A percentile compares a stretch with the other conserved stretches of the same genome.
phyloP scores from a whole-genome alignment of 2,329 filamentous ascomycete genomes.

The Byssochlamys sp. region DNA sequence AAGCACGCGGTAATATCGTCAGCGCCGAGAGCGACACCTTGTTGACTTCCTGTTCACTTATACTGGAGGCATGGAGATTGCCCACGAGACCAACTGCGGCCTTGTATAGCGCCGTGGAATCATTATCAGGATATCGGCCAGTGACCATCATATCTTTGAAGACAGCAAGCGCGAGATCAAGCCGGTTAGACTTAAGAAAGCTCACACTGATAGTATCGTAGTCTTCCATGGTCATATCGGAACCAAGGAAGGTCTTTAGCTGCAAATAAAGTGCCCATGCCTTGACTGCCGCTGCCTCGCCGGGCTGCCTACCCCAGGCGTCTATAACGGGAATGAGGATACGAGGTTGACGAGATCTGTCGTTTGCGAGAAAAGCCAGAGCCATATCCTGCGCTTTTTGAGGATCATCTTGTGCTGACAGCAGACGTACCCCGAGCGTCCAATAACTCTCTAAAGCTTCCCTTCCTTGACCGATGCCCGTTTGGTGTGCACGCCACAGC shows the following conservation, averaged over 20 bases:
- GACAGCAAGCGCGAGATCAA: slow-evolving; percentile 60
- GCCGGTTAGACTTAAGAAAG: slow-evolving; percentile 57
- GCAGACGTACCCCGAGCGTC: slow-evolving; percentile 43
- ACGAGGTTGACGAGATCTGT: slow-evolving; percentile 35
- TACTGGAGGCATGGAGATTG: slow-evolving; percentile 32
- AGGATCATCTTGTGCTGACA: slow-evolving; percentile 38
- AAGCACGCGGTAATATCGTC: slow-evolving; percentile 42
- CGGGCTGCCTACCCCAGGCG: slow-evolving; percentile 49
- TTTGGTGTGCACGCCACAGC: slow-evolving; percentile 52
- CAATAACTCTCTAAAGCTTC: slow-evolving; percentile 33
- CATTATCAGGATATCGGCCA: slow-evolving; percentile 37
- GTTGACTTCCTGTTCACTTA: slow-evolving; percentile 37
- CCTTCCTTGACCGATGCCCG: slow-evolving; percentile 41
- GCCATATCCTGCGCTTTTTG: slow-evolving; percentile 43
- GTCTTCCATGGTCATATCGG: slow-evolving; percentile 58
- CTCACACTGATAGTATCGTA: slow-evolving; percentile 65
- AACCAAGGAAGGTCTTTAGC: slow-evolving; percentile 52
- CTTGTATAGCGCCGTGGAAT: slow-evolving; percentile 37
- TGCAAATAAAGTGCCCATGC: slow-evolving; percentile 61
- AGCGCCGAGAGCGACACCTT: slow-evolving; percentile 42
- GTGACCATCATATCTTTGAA: slow-evolving; percentile 85
- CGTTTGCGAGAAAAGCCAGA: slow-evolving; percentile 30
- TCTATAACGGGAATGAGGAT: slow-evolving; percentile 57
- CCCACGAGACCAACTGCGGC: slow-evolving; percentile 30
- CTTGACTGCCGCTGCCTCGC: slow-evolving; percentile 41